Evolutionary conservation across 73 alveolate genomes (phyloP).

Genomic region (Symbiodinium natans): DNA sequence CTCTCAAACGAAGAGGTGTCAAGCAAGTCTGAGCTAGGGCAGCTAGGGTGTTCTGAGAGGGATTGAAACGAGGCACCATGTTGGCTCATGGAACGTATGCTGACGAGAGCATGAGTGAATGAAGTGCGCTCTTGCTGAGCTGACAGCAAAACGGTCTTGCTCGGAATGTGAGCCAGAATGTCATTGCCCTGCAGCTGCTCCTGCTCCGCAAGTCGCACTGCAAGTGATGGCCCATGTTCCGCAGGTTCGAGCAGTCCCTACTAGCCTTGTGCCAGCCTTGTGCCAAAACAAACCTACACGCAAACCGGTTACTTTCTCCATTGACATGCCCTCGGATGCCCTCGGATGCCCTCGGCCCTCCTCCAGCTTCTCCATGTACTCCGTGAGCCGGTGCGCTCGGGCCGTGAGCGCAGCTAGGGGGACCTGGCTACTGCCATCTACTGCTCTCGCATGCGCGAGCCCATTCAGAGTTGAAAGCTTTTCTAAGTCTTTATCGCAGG

Average conservation of each 20-base stretch:
- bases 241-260: too few species aligned
- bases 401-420: constrained; percentile 97
- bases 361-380: constrained; percentile 88
- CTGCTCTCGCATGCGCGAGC: not conserved
- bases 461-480: too few species aligned
- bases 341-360: not conserved
- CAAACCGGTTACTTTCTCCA: not conserved
- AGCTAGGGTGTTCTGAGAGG: too few species aligned
- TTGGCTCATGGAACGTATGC: too few species aligned
- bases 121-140: too few species aligned
- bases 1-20: too few species aligned
- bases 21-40: too few species aligned
- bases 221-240: not conserved
- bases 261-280: too few species aligned
- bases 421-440: not conserved
- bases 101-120: too few species aligned
- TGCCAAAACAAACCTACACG: not conserved
- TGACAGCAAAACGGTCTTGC: constrained; percentile 21
- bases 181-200: constrained; percentile 79
- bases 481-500: too few species aligned
- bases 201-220: not conserved
- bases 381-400: constrained; percentile 95
- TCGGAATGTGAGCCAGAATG: constrained; percentile 60
- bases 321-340: too few species aligned
- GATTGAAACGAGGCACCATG: too few species aligned